Percentiles rank a stretch among this genome's conserved stretches.
These are phyloP conservation scores for Hordeum marinum DNA, from an alignment of 176 grass and related monocot species.

Conservation along the genomic window DNA sequence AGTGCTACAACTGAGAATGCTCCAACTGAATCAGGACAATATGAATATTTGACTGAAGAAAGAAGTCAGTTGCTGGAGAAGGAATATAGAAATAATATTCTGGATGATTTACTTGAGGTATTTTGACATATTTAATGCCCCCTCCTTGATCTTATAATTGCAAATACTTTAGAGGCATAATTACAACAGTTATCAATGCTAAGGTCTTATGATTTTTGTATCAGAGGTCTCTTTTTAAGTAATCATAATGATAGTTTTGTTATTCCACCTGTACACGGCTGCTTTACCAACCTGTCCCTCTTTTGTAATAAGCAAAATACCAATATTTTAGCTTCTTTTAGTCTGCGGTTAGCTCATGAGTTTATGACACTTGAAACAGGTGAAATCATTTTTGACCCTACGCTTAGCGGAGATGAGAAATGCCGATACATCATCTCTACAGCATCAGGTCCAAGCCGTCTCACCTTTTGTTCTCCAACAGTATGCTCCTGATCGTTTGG, in stretches of 20 bases:
- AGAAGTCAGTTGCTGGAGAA: conserved; percentile 85
- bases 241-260: conserved; percentile 14
- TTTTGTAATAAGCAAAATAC: background rate
- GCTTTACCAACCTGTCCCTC: background rate
- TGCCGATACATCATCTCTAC: conserved; percentile 78
- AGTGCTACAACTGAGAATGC: conserved; percentile 27
- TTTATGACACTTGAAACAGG: conserved; percentile 41
- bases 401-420: conserved; percentile 62
- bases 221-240: background rate
- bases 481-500: conserved; percentile 61
- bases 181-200: background rate
- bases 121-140: background rate
- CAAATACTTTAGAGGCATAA: background rate
- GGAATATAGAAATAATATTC: conserved; percentile 82
- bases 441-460: conserved; percentile 94
- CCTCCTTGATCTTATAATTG: background rate
- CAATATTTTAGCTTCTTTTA: background rate
- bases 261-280: background rate
- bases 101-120: conserved; percentile 96
- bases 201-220: background rate
- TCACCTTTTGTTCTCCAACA: conserved; percentile 92
- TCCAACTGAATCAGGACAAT: conserved; percentile 37
- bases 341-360: background rate
- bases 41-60: conserved; percentile 33
- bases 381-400: conserved; percentile 84